phyloP scores from a whole-genome alignment of 2,329 filamentous ascomycete genomes.

The Blastomyces emzantsi region DNA sequence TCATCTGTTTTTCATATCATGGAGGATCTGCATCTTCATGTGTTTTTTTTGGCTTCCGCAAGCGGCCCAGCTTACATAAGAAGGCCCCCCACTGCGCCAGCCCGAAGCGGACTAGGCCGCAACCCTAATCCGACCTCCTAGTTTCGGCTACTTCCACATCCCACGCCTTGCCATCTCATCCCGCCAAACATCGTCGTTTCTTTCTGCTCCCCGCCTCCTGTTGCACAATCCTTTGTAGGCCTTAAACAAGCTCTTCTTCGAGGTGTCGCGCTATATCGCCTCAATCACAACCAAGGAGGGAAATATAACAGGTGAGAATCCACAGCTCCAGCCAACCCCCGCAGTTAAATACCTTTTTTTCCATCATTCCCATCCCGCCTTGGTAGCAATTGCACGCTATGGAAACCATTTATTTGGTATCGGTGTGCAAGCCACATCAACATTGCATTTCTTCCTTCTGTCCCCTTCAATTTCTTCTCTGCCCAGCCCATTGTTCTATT shows the following conservation, averaged over 20 bases:
- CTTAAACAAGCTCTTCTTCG: slow-evolving; percentile 1
- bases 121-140: slow-evolving; percentile 1
- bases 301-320: not conserved
- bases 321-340: not conserved
- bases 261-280: not conserved
- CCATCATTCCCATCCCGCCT: not conserved
- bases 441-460: not conserved
- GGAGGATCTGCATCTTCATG: no score
- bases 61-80: not conserved
- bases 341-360: not conserved
- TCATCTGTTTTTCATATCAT: no score
- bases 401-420: not conserved
- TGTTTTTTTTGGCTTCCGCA: no score
- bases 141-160: not conserved
- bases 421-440: not conserved
- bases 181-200: not conserved
- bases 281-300: not conserved
- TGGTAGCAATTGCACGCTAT: not conserved
- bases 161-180: not conserved
- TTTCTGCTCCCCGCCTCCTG: not conserved
- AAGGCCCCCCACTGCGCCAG: not conserved
- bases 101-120: not conserved
- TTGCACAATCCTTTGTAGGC: not conserved
- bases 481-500: not conserved
- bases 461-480: not conserved